Base-by-base conservation (phyloP, 2,329 filamentous ascomycete species). In the Clonostachys sp. region DNA sequence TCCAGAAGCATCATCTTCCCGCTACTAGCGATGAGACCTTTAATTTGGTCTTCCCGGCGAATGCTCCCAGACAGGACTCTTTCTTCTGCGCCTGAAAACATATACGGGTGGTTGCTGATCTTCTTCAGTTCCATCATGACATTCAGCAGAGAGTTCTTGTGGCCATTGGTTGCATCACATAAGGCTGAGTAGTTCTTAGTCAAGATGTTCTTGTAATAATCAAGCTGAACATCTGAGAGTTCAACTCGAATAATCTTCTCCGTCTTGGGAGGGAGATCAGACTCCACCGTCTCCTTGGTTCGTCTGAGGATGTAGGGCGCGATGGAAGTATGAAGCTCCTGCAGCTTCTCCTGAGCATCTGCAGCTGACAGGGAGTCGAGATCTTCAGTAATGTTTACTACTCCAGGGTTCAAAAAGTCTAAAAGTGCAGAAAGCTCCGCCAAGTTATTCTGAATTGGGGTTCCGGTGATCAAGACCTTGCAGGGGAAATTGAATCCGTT, bases 51-150 rank as follows among this genome's bases (percentile, higher is more conserved):
- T 60, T 97, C 92, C 33, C 91, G 87, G 17, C 88, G 84, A 46
- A 81, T 80, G 58, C 86, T 91, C 13, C 89, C 90, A 50, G 82
- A 85, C 45, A 97, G 70, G 12, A 97, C 89, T 55, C 87, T 89
- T 49, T 95, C 89, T 63, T 99, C 94, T 3, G 91, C 92, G 52
- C 91, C 91, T 3, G 89, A 87, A 57, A 99, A 97, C 86, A 99
- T 95, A 71, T 96, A 95, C 1, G 94, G 92, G 62, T 99, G 94
- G 60, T 99, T 99, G 71, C 92, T 97, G 63, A 94, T 91, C 68
- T 99, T 99, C 74, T 99, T 99, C 60, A 99, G 69, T 66, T 99
- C 94, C 94, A 99, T 99, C 83, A 99, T 96, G 64, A 99, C 94
- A 67, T 99, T 99, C 53, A 99, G 74, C 13, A 99, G 72, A 0